Conservation (phyloP, 2,329 filamentous ascomycete species). For the Fusarium metavorans region DNA sequence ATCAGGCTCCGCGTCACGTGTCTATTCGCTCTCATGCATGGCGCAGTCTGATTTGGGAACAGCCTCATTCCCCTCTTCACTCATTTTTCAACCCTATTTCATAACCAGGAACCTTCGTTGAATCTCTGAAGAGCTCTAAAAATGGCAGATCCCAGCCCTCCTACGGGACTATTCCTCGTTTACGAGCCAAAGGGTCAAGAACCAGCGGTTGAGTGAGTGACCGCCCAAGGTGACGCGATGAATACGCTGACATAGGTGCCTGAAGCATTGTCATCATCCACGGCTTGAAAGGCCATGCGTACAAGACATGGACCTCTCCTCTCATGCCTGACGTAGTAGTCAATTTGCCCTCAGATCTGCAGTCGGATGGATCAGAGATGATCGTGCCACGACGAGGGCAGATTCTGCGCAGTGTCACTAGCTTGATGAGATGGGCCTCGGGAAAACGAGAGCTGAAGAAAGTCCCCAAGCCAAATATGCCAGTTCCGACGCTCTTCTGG, state of each 20-base stretch:
- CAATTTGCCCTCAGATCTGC: not conserved
- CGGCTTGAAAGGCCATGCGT: not conserved
- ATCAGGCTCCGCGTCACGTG: not conserved
- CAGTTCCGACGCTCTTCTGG: not conserved
- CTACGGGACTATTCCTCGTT: not conserved
- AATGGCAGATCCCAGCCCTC: not conserved
- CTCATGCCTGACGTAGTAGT: not conserved
- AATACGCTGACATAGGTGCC: not conserved
- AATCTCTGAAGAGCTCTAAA: not conserved
- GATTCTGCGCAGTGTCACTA: not conserved
- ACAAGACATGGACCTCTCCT: not conserved
- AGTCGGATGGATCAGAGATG: not conserved
- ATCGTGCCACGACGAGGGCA: not conserved
- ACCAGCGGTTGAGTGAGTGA: not conserved
- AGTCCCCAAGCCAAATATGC: not conserved
- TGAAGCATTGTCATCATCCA: not conserved
- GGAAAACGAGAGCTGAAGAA: not conserved
- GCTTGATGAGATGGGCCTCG: not conserved
- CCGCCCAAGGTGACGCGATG: not conserved
- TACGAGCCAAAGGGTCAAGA: not conserved
- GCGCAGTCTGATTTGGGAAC: not conserved
- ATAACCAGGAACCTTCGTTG: not conserved
- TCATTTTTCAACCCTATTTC: not conserved
- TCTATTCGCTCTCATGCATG: not conserved
- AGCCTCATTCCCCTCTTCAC: not conserved